Base-by-base conservation (phyloP, 2,329 filamentous ascomycete species). In the Pseudocercospora vitis region DNA sequence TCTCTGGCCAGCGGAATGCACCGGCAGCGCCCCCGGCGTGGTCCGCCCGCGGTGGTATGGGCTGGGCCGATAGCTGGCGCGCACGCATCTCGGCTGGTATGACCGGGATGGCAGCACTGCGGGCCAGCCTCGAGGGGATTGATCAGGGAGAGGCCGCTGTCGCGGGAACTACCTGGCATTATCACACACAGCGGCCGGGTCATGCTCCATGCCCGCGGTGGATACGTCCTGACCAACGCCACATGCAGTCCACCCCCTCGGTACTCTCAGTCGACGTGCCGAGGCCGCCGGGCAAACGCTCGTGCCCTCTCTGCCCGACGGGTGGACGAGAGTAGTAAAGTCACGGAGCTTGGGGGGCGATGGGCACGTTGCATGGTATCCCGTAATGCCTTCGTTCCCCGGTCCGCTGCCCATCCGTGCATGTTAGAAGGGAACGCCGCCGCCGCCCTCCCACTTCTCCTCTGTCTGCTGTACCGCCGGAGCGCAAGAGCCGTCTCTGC, bases 71-170 rank as follows among this genome's bases (percentile, higher is more conserved):
- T 46, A 29, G 42, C 23, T 29, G 33, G 33, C 33, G 35, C 26
- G 12, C 26, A 19, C n/a, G 24, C 44, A 47, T 47, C 32, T 47
- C 44, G 44, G 44, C 37, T 40, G 37, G 14, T 32, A 14, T 23
- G 44, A 21, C 44, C 44, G 44, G 44, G 42, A 47, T n/a, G 44
- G 44, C 7, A 33, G 44, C 14, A 33, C 26, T 32, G 44, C 44
- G 44, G 44, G 18, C 44, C n/a, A 47, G 29, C 24, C 31, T 46
- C 42, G 42, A 46, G 35, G 16, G 35, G 42, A n/a, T 39, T 39
- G 14, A 39, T n/a, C n/a, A n/a, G n/a, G 35, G 44, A 21, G 21
- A 28, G n/a, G 26, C 7, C 32, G 44, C 37, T 42, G 44, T n/a
- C 19, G 44, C 44, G 28, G 44, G 32, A 28, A 32, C 32, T 42